These are phyloP conservation scores for Ammopiptanthus mongolicus DNA, from an alignment of 306 rosid species.

Conservation along the genomic window DNA sequence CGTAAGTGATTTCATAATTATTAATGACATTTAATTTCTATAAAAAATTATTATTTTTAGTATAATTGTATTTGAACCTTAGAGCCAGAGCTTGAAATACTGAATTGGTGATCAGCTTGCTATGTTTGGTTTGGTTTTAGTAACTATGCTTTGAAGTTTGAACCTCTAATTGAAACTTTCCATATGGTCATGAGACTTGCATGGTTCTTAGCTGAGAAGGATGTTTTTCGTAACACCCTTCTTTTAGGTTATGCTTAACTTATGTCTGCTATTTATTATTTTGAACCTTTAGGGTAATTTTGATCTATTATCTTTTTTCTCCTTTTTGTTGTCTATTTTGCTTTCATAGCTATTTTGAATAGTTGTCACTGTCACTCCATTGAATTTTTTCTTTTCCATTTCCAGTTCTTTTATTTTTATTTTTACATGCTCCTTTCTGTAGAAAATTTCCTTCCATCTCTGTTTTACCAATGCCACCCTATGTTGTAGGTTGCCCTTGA, in stretches of 20 bases:
- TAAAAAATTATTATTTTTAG: too few relatives aligned
- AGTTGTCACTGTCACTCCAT: not conserved
- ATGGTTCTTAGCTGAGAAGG: not conserved
- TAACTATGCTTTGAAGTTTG: not conserved
- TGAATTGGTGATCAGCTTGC: too few relatives aligned
- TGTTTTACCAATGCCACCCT: not conserved
- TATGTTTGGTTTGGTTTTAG: too few relatives aligned
- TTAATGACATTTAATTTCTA: not conserved
- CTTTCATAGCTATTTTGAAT: not conserved
- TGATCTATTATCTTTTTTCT: not conserved
- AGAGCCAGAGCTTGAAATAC: too few relatives aligned
- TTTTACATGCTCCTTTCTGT: not conserved
- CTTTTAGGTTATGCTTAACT: not conserved
- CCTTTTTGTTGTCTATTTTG: not conserved
- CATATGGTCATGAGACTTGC: not conserved
- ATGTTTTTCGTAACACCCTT: not conserved
- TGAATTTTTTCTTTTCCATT: not conserved
- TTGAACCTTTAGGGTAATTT: not conserved
- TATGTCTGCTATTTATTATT: not conserved
- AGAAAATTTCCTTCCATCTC: not conserved
- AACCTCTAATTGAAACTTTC: not conserved
- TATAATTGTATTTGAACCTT: too few relatives aligned
- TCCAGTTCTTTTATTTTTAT: not conserved
- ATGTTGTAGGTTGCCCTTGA: conserved; percentile 76
- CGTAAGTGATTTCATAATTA: not conserved